Evolutionary conservation across 441 rosid species (phyloP), one percentile per base, ranked within the genome.

Genomic region (Cnidoscolus chayamansa): DNA sequence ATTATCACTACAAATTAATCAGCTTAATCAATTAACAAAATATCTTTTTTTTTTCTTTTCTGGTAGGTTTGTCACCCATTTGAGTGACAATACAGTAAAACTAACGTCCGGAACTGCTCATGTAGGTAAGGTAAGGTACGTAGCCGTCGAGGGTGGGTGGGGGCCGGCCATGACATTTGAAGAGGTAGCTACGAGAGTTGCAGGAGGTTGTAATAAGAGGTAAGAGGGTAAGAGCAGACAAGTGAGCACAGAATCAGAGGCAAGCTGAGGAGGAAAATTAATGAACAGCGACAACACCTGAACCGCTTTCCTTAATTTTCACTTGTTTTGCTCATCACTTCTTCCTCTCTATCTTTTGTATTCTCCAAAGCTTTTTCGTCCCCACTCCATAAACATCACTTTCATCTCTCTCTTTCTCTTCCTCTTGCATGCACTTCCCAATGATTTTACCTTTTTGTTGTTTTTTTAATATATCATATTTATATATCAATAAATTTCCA

Each of bases 261-360:
- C 10, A 57, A 10, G 61, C n/a, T 47, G 73, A 68, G 13, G 1
- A 50, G 11, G 25, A 6, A 40, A 68, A 50, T 53, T 11, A 54
- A 35, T 63, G 58, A 69, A 75, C 73, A 63, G 65, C 74, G 78
- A 75, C 78, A 54, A 54, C 65, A 45, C 71, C 51, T 63, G 56
- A 32, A 17, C 76, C 20, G 57, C 71, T 61, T 25, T 67, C n/a
- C 32, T 50, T 63, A 2, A 40, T 59, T 37, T 30, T 35, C 17
- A 47, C 8, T 31, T 32, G 4, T 57, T 55, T 20, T 13, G 12
- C 31, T 10, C 40, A 0, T 45, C 32, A 9, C 37, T 30, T 30
- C 13, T 59, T n/a, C 12, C 49, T 60, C 17, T 40, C 61, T n/a
- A 37, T 35, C 7, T 10, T 40, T 43, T 72, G 59, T 68, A n/a